Base-by-base conservation (phyloP, 768 basidiomycete species). In the Suillus fuscotomentosus region DNA sequence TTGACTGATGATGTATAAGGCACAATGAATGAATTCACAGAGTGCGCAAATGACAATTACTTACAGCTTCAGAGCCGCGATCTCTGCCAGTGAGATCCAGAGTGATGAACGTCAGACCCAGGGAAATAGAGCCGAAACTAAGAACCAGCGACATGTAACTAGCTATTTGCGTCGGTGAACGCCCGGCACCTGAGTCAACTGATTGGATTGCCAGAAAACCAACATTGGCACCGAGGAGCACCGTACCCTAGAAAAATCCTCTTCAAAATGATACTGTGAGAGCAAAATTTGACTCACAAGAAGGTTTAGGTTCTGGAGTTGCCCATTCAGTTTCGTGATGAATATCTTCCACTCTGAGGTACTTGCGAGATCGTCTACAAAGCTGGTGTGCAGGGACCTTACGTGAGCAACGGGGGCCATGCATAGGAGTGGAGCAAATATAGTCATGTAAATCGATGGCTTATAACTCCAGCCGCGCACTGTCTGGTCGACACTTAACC, bases 211-310 rank as follows among this genome's bases (percentile, higher is more conserved):
- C 82, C 14, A 88, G 71, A 67, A 86, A 85, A 0, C 81, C 82
- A 2, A 88, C 82, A 61, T 86, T 86, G 9, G 83, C 83, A 34
- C 80, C 81, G 9, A 86, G 71, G 43, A 87, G 70, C 15, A 86
- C 83, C 2, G 83, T 83, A 1, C 78, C 79, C 84, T 86, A 14
- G 34, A 47, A 24, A 43, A 54, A 36, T 24, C 45, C 7, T 31
- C 43, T 24, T 60, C 27, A 57, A 27, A 39, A 48, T 50, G n/a
- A 60, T 22, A 31, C 48, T 14, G 20, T n/a, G 45, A 31, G 8
- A 45, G 36, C n/a, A 5, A 41, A 13, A 9, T 4, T 15, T 13
- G 36, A 69, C 82, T 56, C 50, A 86, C 86, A 61, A 81, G 81
- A 59, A 84, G 79, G 42, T 80, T 81, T 43, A 84, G 79, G 51